A percentile compares a stretch with the other conserved stretches of the same genome.
phyloP scores from a whole-genome alignment of 345 rosid genomes.

The Anacardium occidentale region DNA sequence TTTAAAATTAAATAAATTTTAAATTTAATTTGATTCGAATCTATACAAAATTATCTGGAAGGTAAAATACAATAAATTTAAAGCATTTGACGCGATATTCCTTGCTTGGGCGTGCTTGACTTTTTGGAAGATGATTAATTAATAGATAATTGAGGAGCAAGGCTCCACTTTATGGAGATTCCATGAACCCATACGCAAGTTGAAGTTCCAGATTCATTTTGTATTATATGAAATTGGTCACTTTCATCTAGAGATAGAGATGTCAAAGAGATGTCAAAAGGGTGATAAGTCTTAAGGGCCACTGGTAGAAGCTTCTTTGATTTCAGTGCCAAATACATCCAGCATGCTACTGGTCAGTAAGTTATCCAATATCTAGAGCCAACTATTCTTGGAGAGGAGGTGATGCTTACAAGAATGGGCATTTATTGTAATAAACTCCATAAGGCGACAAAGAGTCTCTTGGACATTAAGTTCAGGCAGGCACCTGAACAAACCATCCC shows the following conservation, averaged over 20 bases:
- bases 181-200: neutral
- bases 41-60: too few species aligned
- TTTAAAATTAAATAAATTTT: too few species aligned
- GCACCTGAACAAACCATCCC: neutral
- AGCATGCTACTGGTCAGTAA: neutral
- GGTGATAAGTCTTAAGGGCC: too few species aligned
- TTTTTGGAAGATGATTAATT: neutral
- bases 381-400: neutral
- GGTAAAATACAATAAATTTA: neutral
- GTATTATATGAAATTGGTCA: neutral
- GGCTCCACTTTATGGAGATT: neutral
- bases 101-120: neutral
- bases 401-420: neutral
- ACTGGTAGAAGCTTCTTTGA: too few species aligned
- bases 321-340: too few species aligned
- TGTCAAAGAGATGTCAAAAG: too few species aligned
- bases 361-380: neutral
- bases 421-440: neutral
- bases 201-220: neutral
- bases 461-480: neutral
- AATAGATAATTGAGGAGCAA: neutral
- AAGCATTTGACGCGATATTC: neutral
- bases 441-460: neutral
- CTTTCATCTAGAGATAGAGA: too few species aligned
- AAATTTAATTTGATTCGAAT: too few species aligned